These are phyloP conservation scores for Trichoderma koningiopsis DNA, from an alignment of 2,329 filamentous ascomycete genomes.

Conservation along the genomic window DNA sequence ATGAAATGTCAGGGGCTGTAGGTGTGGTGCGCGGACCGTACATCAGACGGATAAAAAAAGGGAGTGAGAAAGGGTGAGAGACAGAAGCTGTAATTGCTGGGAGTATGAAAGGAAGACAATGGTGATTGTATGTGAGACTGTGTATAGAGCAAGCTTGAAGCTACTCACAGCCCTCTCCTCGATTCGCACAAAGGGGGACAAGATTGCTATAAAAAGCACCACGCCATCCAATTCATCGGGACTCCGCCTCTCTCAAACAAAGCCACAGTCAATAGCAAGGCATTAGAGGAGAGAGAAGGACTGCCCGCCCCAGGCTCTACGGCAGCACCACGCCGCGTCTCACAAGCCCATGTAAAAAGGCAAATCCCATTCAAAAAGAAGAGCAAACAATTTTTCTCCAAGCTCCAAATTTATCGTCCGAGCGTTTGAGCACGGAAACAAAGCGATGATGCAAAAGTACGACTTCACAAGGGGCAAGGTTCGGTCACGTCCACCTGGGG, in stretches of 20 bases:
- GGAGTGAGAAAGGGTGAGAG: background rate
- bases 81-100: background rate
- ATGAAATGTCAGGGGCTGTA: background rate
- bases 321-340: slow-evolving; percentile 4
- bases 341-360: slow-evolving; percentile 21
- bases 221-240: background rate
- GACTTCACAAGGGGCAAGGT: background rate
- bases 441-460: background rate
- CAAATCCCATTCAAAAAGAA: background rate
- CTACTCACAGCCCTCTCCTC: background rate
- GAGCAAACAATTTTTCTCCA: slow-evolving; percentile 9
- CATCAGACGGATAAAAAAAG: background rate
- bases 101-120: background rate
- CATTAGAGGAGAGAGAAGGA: too few species aligned
- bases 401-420: background rate
- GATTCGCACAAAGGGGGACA: background rate
- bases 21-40: background rate
- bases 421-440: background rate
- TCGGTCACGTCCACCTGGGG: background rate
- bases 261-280: background rate
- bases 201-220: slow-evolving; percentile 15
- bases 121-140: background rate
- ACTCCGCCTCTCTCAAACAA: background rate
- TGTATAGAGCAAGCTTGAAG: background rate
- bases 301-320: too few species aligned